Base-by-base conservation (phyloP, 345 rosid genomes). In the Barbarea vulgaris region DNA sequence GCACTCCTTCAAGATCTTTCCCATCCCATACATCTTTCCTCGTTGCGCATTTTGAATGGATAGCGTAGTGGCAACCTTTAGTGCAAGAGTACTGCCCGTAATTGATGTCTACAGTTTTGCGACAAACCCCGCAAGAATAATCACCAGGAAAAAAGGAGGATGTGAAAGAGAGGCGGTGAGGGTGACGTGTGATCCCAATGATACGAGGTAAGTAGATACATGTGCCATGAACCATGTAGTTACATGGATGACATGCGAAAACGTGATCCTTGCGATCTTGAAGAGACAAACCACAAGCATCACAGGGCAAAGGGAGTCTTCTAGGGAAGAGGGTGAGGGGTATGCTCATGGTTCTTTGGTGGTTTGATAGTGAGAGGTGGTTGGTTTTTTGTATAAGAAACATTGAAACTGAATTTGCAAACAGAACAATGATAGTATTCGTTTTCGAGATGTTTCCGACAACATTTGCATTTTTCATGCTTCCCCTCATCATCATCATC, bases 311-410 rank as follows among this genome's bases (percentile, higher is more conserved):
- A 28, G 21, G 19, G 13, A 28, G 34, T 8, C 12, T 13, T 8
- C 2, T 4, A 0, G 37, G 21, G 6, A 28, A 28, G 13, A 55
- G 37, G 13, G 13, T 28, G 21, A 15, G n/a, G 36, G 4, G 13
- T 7, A 13, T 55, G 60, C 13, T 28, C 12, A 48, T 80, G 70
- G n/a, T n/a, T n/a, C n/a, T n/a, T n/a, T n/a, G n/a, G n/a, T n/a
- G n/a, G n/a, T n/a, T n/a, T n/a, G n/a, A n/a, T n/a, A n/a, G n/a
- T n/a, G n/a, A n/a, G n/a, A n/a, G n/a, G n/a, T n/a, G n/a, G n/a
- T n/a, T n/a, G n/a, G n/a, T n/a, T n/a, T n/a, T n/a, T n/a, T n/a
- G n/a, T n/a, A n/a, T n/a, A n/a, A n/a, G n/a, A n/a, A n/a, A n/a
- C n/a, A n/a, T n/a, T n/a, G n/a, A n/a, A n/a, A n/a, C n/a, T n/a